Evolutionary conservation across 768 basidiomycete species (phyloP).

Genomic region (Arthromyces matolae): DNA sequence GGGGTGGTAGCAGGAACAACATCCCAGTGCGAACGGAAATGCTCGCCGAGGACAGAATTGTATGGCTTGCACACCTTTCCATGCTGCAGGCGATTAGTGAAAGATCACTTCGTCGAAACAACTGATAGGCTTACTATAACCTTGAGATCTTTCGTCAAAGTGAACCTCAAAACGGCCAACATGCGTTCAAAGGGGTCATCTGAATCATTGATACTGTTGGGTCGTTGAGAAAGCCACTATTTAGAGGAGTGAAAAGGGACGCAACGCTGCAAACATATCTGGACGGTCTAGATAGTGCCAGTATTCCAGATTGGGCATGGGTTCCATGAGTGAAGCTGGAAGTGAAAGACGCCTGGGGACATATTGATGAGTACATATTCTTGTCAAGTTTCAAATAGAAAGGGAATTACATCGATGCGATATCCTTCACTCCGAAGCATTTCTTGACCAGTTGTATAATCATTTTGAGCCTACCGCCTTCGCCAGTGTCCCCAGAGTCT

Average conservation of each 20-base stretch:
- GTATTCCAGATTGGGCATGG: constrained; percentile 94
- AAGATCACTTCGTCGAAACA: constrained; percentile 4
- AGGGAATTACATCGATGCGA: constrained; percentile 81
- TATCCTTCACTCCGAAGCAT: constrained; percentile 90
- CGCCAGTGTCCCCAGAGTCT: constrained; percentile 67
- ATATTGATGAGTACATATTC: constrained; percentile 1
- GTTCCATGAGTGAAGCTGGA: constrained; percentile 90
- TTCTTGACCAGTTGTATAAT: constrained; percentile 89
- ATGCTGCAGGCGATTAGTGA: constrained; percentile 42
- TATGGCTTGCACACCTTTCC: constrained; percentile 94
- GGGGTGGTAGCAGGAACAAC: constrained; percentile 58
- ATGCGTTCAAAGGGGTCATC: constrained; percentile 92
- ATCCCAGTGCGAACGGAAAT: constrained; percentile 88
- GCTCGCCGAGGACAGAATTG: constrained; percentile 84
- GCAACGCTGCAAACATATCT: constrained; percentile 86
- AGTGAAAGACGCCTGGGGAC: constrained; percentile 77
- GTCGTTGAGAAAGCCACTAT: constrained; percentile 1
- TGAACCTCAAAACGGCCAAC: constrained; percentile 85
- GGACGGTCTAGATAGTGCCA: constrained; percentile 93
- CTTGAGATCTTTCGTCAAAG: constrained; percentile 92
- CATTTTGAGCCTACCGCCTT: constrained; percentile 93
- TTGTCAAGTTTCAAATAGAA: constrained; percentile 1
- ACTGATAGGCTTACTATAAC: constrained; percentile 63
- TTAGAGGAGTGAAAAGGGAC: constrained; percentile 26
- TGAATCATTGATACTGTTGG: constrained; percentile 81